Base-by-base conservation (phyloP, 78 protist genomes). In the Dictyostelium firmibasis region DNA sequence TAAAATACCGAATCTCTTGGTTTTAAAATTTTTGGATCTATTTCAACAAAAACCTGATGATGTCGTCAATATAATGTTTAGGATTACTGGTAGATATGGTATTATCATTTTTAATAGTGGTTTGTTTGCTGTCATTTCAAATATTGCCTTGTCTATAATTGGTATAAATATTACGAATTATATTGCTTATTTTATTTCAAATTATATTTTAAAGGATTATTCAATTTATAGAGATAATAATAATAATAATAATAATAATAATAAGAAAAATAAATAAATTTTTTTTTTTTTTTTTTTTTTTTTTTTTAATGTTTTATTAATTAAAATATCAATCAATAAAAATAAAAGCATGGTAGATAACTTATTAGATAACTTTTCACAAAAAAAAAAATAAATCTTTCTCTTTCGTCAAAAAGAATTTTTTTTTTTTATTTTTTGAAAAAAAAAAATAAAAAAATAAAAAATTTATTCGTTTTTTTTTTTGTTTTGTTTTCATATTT, bases 21-120 rank as follows among this genome's bases (percentile, higher is more conserved):
- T 89, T 27, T 44, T 89, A 0, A 62, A 64, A 20, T 6, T 57
- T 20, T 36, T 86, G 8, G n/a, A 31, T 74, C 8, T 57, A 57
- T 31, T 16, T 2, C 1, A 60, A 1, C 94, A 89, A 69, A 27
- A 57, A 31, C 60, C 88, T 0, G 18, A 4, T 9, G 83, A 78
- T 4, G 53, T 89, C 9, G 82, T 60, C 27, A 16, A 78, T 47
- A 47, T 89, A 16, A 81, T 89, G 69, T 89, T 89, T 47, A 89
- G 74, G 23, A 7, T 43, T 20, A 10, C 82, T 18, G 94, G 94
- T 27, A 23, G 82, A 69, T 69, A 43, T 27, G 83, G 86, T 27
- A 69, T 89, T 43, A 43, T 81, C 2, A 64, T 87, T 8, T 31
- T 78, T 14, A 81, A 89, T 47, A n/a, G 60, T 23, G 94, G 94